These are phyloP conservation scores for Ramaria sp. DNA, from an alignment of 768 basidiomycete species.

Conservation along the genomic window DNA sequence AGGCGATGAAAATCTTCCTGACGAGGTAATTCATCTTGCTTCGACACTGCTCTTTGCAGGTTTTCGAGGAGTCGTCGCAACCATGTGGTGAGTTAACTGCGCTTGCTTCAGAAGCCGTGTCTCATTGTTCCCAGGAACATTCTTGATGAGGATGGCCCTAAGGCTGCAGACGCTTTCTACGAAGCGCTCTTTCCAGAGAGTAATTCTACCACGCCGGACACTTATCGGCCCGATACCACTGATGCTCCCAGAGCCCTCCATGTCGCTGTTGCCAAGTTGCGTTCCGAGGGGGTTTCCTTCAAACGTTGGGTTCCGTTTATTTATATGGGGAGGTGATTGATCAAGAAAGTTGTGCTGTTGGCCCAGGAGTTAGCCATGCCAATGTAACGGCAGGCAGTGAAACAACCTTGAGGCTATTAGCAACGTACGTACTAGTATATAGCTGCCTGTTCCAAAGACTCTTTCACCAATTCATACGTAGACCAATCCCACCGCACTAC, in stretches of 20 bases:
- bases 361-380: too few relatives aligned
- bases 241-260: background rate
- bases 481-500: too few relatives aligned
- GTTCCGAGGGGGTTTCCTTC: background rate
- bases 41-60: slow-evolving; percentile 23
- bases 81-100: slow-evolving; percentile 18
- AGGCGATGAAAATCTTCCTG: slow-evolving; percentile 15
- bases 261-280: background rate
- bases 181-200: slow-evolving; percentile 1
- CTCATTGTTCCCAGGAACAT: slow-evolving; percentile 12
- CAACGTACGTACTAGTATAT: too few relatives aligned
- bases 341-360: too few relatives aligned
- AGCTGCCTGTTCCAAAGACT: too few relatives aligned
- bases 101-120: background rate
- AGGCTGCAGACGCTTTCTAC: slow-evolving; percentile 10
- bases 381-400: too few relatives aligned
- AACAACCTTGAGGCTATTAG: too few relatives aligned
- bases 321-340: background rate
- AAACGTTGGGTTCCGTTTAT: background rate
- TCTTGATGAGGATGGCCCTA: slow-evolving; percentile 16
- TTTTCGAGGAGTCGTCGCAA: slow-evolving; percentile 21
- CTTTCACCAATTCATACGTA: too few relatives aligned
- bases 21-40: slow-evolving; percentile 22
- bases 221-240: background rate
- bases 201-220: background rate